phyloP scores from a whole-genome alignment of 352 stramenopile genomes.

The Bremia lactucae region DNA sequence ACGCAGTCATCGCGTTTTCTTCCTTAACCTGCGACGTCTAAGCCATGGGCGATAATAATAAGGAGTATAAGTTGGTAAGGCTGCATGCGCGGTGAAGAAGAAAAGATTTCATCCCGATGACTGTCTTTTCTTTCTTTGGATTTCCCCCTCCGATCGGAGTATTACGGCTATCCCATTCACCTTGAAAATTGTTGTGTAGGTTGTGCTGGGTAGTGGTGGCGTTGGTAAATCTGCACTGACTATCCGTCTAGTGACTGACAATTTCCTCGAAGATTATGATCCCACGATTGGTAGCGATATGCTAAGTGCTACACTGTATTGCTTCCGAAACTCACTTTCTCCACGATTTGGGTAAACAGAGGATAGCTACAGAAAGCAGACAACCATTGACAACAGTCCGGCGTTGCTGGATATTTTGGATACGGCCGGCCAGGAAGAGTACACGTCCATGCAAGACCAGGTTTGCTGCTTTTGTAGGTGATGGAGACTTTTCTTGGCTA shows the following conservation, averaged over 20 bases:
- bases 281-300: constrained; percentile 72
- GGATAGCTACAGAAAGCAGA: constrained; percentile 88
- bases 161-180: constrained; percentile 1
- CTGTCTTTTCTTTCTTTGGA: constrained; percentile 3
- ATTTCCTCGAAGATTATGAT: constrained; percentile 91
- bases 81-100: not conserved
- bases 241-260: constrained; percentile 87
- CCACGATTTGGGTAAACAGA: constrained; percentile 27
- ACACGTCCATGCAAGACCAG: constrained; percentile 88
- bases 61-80: constrained; percentile 77
- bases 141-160: constrained; percentile 1
- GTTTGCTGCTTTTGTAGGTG: constrained; percentile 13
- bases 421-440: constrained; percentile 88
- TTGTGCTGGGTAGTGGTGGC: constrained; percentile 83
- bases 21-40: constrained; percentile 1
- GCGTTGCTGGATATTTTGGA: constrained; percentile 86
- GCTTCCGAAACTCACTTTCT: not conserved
- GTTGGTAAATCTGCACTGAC: constrained; percentile 89
- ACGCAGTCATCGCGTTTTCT: not conserved
- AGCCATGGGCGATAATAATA: constrained; percentile 56
- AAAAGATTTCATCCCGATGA: not conserved
- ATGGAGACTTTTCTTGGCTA: not conserved
- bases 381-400: constrained; percentile 73
- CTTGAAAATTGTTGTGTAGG: constrained; percentile 19
- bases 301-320: not conserved